Evolutionary conservation across 495 filamentous ascomycete genomes (phyloP), one percentile per base, ranked within the genome.

Genomic region (Penicillium riverlandense): DNA sequence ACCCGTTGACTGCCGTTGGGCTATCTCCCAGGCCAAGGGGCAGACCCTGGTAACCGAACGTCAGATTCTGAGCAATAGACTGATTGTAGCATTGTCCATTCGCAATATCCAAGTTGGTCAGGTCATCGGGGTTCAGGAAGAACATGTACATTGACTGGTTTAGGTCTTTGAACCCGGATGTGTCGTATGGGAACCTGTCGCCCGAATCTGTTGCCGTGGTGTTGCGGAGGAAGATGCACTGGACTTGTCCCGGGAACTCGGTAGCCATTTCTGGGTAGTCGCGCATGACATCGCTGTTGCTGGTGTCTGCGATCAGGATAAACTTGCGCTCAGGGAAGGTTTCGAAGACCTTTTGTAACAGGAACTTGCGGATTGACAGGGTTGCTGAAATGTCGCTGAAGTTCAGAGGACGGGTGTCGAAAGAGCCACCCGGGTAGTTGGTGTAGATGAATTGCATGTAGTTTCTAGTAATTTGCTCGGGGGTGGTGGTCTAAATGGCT

Each of bases 391-490:
- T 74, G 48, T 88, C 84, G 13, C 77, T 83, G 69, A 89, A 88
- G 62, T 90, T 90, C 16, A 90, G 74, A 2, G 86, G 85, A 0
- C 86, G 79, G 30, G 79, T 84, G 61, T 88, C 85, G 61, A 88
- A 88, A 51, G 74, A 78, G 38, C 83, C 83, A 15, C 79, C 78
- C 0, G 83, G 83, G 60, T 85, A 86, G 16, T 69, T 84, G 41
- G 74, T 72, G 71, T 78, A 86, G 55, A 89, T 86, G 70, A 84
- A 89, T 38, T 86, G 75, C 83, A 86, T 86, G 65, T 89, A 90
- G 48, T 80, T 81, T 7, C 85, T 67, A 0, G 86, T 88, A 11
- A 79, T 68, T 60, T 90, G 86, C 62, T 90, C 85, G 1, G 86
- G 86, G 2, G 86, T 90, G 0, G 86, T 90, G 8, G 85, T 90